Percentiles rank a stretch among this genome's conserved stretches.
phyloP scores from a whole-genome alignment of 441 rosid species.

The Euphorbia schlechtendalii region DNA sequence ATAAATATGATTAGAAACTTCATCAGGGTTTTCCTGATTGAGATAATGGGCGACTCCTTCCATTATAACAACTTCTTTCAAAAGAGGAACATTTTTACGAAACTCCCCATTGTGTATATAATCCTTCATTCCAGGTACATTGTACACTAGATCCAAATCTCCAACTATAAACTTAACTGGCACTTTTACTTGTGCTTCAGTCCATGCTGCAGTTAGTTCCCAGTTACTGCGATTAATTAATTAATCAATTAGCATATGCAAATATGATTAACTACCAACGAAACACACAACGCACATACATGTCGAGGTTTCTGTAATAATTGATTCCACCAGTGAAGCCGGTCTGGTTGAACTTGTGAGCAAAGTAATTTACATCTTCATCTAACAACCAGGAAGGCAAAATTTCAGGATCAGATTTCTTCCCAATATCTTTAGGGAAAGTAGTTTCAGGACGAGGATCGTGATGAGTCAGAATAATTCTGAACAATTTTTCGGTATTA shows the following conservation, averaged over 20 bases:
- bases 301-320: slow-evolving; percentile 49
- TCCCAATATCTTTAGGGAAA: slow-evolving; percentile 33
- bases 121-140: not conserved
- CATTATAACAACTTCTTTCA: slow-evolving; percentile 1
- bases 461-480: slow-evolving; percentile 24
- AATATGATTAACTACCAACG: no score
- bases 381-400: slow-evolving; percentile 49
- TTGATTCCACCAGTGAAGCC: slow-evolving; percentile 52
- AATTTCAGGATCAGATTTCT: slow-evolving; percentile 17
- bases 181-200: not conserved
- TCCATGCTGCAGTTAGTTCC: slow-evolving; percentile 1
- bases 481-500: slow-evolving; percentile 28
- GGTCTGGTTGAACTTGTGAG: slow-evolving; percentile 27
- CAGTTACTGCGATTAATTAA: not conserved
- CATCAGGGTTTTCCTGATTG: not conserved
- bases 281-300: slow-evolving; percentile 28
- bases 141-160: not conserved
- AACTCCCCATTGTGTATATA: slow-evolving; percentile 1
- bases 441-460: slow-evolving; percentile 28
- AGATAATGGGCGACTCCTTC: not conserved
- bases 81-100: not conserved
- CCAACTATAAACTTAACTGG: not conserved
- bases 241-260: no score
- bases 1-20: not conserved
- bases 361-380: slow-evolving; percentile 41